Base-by-base conservation (phyloP, 805 yeast species). In the Kluyveromyces dobzhanskii region DNA sequence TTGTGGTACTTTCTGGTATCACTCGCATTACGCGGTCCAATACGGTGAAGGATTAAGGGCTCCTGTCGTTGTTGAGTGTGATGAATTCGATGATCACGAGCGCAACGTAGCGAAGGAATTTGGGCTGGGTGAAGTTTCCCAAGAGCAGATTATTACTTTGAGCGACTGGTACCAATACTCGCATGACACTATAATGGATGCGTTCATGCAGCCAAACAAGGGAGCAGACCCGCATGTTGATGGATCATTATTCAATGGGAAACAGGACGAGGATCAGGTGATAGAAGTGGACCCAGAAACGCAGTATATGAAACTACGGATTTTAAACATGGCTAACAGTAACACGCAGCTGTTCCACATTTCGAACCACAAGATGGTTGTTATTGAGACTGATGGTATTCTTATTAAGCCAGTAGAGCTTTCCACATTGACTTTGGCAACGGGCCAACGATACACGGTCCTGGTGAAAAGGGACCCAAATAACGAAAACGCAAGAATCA, bases 361-460 rank as follows among this genome's bases (percentile, higher is more conserved):
- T 39, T 77, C 73, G 49, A 71, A 66, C 46, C 81, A 75, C 53
- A 61, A 59, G 16, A 58, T 78, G 48, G 67, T 72, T 2, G 66
- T 77, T 4, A 70, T 78, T 26, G 85, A 76, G 51, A 66, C 73
- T 26, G 84, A 78, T 50, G 83, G 84, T 21, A 66, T 75, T 10
- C 57, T 67, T 35, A 73, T 76, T 2, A 69, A 72, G 40, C 76
- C 76, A 13, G 59, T 57, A 42, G 64, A 61, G 27, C 68, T 73
- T 2, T 69, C 66, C 13, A 64, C 75, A 27, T 41, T 76, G n/a
- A 65, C 68, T 42, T 41, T 76, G 23, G 75, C 87, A 0, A 86
- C 80, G 4, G 95, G 90, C 3, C 95, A 86, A 62, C 66, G 95
- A 49, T 76, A 77, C 53, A 72, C 85, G 9, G 76, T 82, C 1